phyloP scores from a whole-genome alignment of 164 flowering plant species.

The Chimonanthus praecox region DNA sequence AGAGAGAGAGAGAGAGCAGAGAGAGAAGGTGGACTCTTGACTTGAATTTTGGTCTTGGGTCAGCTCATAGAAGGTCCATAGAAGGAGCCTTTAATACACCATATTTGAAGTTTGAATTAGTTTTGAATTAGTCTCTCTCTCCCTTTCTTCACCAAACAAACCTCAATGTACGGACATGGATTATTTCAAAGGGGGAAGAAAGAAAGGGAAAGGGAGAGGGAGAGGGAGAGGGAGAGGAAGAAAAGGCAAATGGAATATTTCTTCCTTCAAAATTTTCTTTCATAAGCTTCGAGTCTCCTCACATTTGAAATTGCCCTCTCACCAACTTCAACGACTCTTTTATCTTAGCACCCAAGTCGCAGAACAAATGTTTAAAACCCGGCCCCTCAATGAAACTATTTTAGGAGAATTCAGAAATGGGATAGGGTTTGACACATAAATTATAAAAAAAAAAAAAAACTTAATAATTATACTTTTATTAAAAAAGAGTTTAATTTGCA shows the following conservation, averaged over 20 bases:
- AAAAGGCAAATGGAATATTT: too few relatives aligned
- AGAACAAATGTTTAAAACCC: too few relatives aligned
- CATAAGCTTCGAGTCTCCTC: neutral
- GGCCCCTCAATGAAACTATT: neutral
- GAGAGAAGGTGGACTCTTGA: neutral
- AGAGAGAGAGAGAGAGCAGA: neutral
- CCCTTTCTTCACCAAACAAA: neutral
- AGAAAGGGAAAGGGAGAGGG: neutral
- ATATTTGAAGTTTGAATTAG: neutral
- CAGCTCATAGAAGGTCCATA: neutral
- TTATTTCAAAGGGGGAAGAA: neutral
- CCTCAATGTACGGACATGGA: slow-evolving; percentile 1
- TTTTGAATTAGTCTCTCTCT: neutral
- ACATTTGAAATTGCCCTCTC: neutral
- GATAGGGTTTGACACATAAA: too few relatives aligned
- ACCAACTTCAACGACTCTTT: neutral
- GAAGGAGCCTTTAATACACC: neutral
- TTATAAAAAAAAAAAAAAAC: too few relatives aligned
- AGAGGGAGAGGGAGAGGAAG: neutral
- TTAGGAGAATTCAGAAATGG: too few relatives aligned
- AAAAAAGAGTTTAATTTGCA: too few relatives aligned
- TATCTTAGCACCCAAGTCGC: neutral
- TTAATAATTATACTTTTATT: too few relatives aligned
- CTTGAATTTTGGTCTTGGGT: neutral
- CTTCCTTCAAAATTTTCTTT: too few relatives aligned